A percentile compares a stretch with the other conserved stretches of the same genome.
phyloP scores from a whole-genome alignment of 345 rosid genomes.

The Barbarea vulgaris region DNA sequence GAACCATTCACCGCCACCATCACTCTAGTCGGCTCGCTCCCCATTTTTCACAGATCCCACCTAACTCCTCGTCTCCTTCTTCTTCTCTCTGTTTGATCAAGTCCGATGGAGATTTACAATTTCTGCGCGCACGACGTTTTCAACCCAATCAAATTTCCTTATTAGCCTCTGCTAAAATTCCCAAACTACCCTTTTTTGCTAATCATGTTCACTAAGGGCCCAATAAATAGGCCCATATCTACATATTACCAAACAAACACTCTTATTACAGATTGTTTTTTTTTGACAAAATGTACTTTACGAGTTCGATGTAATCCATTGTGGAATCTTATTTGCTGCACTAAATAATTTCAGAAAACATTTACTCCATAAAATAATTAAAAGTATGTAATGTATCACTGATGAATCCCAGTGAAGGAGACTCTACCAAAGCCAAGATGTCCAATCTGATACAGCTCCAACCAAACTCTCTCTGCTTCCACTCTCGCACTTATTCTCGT shows the following conservation, averaged over 20 bases:
- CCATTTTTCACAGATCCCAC: slow-evolving; percentile 24
- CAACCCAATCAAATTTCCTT: not conserved
- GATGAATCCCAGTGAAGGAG: slow-evolving; percentile 59
- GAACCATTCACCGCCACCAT: slow-evolving; percentile 82
- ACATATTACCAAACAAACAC: not conserved
- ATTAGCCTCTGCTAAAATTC: not conserved
- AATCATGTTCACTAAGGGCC: not conserved
- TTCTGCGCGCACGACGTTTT: not conserved
- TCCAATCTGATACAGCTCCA: slow-evolving; percentile 71
- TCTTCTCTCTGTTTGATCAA: not conserved
- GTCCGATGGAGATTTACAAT: not conserved
- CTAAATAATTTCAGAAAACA: not conserved
- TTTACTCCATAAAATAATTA: not conserved
- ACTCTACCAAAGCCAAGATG: slow-evolving; percentile 89
- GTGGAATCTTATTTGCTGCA: not conserved
- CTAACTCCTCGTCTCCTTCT: not conserved
- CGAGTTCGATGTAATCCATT: not conserved
- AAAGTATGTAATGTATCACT: not conserved
- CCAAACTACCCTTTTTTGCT: not conserved
- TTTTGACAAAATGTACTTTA: not conserved
- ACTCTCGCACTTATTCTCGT: slow-evolving; percentile 45
- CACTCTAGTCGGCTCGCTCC: slow-evolving; percentile 61
- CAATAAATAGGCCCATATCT: slow-evolving; percentile 17
- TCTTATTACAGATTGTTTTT: not conserved
- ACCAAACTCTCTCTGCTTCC: slow-evolving; percentile 68